Evolutionary conservation across 2,329 filamentous ascomycete genomes (phyloP), one percentile per base, ranked within the genome.

Genomic region (Talaromyces sp.): DNA sequence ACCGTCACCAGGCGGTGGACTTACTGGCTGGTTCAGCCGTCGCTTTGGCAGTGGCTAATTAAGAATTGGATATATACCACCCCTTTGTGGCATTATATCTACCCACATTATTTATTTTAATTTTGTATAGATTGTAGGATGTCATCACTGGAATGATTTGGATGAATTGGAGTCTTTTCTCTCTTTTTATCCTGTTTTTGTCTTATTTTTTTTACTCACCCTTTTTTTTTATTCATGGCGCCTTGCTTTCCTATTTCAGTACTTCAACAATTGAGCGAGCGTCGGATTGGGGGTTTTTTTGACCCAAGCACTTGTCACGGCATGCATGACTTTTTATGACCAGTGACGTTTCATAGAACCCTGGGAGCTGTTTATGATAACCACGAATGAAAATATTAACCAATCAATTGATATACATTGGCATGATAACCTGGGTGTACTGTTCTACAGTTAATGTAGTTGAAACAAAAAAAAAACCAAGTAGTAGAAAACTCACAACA

Each of bases 1-100:
- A 4, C 42, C 53, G 25, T 33, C 58, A 36, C 58, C 27, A 57
- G 28, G 44, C 15, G 62, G 62, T 17, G 62, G 62, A 7, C 25
- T 63, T 32, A 53, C 65, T 2, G 64, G 65, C 7, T 71, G 70
- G 70, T 58, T 71, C 17, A 68, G 70, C 44, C 70, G 64, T 61
- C 69, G 61, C 55, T 65, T 71, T 60, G 68, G 70, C 22, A 66
- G 69, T 32, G 65, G 61, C 55, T 64, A 49, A 62, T 49, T 49
- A 49, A 15, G 33, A 6, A 17, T 15, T 15, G 17, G 33, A 36
- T 36, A 36, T 36, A 47, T 47, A 19, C 39, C 39, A 17, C 17
- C 39, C 9, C 5, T 15, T 9, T 44, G n/a, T 44, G 39, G 39
- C 17, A 10, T 19, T 22, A 11, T 47, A 19, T 47, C 42, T 22